A percentile compares a stretch with the other conserved stretches of the same genome.
Evolutionary conservation across 768 basidiomycete genomes (phyloP).

Genomic region (Tricholoma saponaceum): DNA sequence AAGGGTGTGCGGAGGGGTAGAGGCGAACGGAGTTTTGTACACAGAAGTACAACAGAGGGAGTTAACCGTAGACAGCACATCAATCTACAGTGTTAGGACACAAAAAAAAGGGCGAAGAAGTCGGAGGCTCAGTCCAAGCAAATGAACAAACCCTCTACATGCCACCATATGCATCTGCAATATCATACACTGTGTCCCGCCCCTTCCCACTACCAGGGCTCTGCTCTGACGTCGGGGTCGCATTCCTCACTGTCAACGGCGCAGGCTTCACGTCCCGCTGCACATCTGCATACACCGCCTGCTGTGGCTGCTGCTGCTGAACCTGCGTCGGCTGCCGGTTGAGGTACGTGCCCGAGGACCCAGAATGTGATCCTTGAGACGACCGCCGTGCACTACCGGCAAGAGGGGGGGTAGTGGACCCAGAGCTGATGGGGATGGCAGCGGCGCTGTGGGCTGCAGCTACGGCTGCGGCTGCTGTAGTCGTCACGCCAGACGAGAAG

Average conservation of each 20-base stretch:
- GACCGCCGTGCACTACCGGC: neutral
- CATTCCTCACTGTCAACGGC: constrained; percentile 1
- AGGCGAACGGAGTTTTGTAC: neutral
- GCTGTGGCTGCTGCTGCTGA: constrained; percentile 5
- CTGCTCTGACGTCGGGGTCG: neutral
- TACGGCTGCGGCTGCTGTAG: constrained; percentile 5
- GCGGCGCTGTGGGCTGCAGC: constrained; percentile 9
- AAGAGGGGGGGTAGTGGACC: neutral
- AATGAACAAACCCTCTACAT: constrained; percentile 9
- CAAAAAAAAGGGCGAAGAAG: no score
- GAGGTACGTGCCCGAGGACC: constrained; percentile 2
- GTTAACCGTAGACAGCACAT: neutral
- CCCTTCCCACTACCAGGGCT: neutral
- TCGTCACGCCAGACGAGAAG: constrained; percentile 2
- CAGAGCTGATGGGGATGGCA: neutral
- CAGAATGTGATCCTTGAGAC: neutral
- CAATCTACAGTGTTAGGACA: neutral
- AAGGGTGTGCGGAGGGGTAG: neutral
- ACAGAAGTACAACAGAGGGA: neutral
- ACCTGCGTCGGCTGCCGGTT: constrained; percentile 12
- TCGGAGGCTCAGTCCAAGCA: no score
- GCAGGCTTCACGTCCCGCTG: constrained; percentile 16
- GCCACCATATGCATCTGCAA: constrained; percentile 18
- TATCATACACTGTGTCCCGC: constrained; percentile 40
- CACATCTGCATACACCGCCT: constrained; percentile 14